Percentiles rank a stretch among this genome's conserved stretches.
phyloP scores from a whole-genome alignment of 148 eudicot species.

The Dysphania ambrosioides region DNA sequence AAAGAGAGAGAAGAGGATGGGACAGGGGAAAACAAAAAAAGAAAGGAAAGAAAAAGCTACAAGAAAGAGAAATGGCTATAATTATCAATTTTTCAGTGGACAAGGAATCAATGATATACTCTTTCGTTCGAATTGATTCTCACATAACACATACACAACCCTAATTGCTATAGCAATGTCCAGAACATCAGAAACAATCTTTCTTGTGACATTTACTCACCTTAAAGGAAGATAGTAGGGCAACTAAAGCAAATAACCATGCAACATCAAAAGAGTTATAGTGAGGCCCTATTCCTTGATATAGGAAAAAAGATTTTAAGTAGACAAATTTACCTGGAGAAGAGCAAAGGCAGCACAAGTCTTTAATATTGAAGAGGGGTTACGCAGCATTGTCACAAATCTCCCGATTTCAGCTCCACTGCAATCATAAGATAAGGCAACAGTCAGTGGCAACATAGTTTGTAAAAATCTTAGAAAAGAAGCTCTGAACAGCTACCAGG shows the following conservation, averaged over 20 bases:
- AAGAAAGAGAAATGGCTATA: too few species aligned
- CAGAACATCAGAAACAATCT: background rate
- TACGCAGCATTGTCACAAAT: conserved; percentile 77
- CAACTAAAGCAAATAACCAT: background rate
- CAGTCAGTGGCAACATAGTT: background rate
- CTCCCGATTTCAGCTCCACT: conserved; percentile 95
- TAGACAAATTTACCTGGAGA: conserved; percentile 57
- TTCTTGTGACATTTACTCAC: background rate
- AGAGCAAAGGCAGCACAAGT: conserved; percentile 88
- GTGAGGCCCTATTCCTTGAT: background rate
- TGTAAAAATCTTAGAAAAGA: background rate
- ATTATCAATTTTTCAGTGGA: background rate
- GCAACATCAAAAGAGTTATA: background rate
- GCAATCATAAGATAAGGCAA: conserved; percentile 19
- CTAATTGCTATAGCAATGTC: background rate
- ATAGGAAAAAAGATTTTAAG: background rate
- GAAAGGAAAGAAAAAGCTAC: too few species aligned
- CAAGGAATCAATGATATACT: background rate
- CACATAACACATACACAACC: background rate
- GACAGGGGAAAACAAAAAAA: too few species aligned
- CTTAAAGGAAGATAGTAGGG: background rate
- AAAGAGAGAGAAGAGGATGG: too few species aligned
- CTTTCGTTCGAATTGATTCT: background rate
- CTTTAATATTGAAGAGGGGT: conserved; percentile 59
- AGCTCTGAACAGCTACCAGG: background rate